Base-by-base conservation (phyloP, 345 rosid genomes). In the Corchorus capsularis region DNA sequence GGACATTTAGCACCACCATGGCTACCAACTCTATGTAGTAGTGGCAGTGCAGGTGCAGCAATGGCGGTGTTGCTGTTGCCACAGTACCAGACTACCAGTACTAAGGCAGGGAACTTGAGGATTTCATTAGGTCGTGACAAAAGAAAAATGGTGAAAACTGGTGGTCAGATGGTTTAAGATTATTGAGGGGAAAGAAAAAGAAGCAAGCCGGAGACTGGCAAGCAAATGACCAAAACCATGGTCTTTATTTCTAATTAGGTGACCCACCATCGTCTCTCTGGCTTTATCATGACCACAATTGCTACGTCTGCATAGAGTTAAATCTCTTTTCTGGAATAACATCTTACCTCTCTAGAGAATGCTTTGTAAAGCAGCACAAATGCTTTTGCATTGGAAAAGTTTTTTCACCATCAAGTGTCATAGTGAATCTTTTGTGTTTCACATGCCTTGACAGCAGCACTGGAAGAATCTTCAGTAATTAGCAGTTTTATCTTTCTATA, bases 391-490 rank as follows among this genome's bases (percentile, higher is more conserved):
- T 11, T 66, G 70, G 41, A 68, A 50, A 49, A 50, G 59, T 69
- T 15, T 11, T 17, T 69, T 16, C 19, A 62, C 13, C 43, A 69
- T 50, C 37, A 8, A 50, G 59, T 69, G 57, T 49, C 59, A 34
- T 17, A 32, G 59, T 50, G 72, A 50, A 69, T 69, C 22, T 69
- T 50, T 45, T 66, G 8, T 15, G 11, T 20, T 46, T 22, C 72
- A 50, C 59, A 50, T 69, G 72, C 41, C 59, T 15, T 32, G 15
- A 32, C 45, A 32, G 57, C 45, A 9, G 19, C 72, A 69, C 43
- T 8, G 15, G 9, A 50, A 34, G 72, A 69, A 50, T 16, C 72
- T 50, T 69, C 72, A 50, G 72, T 49, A 8, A 69, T 69, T 69
- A 50, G 43, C 72, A 27, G 72, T 32, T 4, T 69, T 69, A 22